These are phyloP conservation scores for Carex scoparia DNA, from an alignment of 176 grass and related monocot species.

Conservation along the genomic window DNA sequence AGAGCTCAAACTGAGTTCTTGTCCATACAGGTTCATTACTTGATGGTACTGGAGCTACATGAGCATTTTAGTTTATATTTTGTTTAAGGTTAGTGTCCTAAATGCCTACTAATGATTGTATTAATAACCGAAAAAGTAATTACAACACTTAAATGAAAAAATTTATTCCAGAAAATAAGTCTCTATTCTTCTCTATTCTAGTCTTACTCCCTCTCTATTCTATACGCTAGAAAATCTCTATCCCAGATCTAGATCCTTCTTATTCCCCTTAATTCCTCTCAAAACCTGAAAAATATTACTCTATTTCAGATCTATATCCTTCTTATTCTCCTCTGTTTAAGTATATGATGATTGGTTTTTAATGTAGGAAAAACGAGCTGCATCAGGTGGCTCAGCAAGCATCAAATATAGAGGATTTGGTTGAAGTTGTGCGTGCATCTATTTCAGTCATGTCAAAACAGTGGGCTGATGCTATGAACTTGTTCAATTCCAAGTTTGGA, in stretches of 20 bases:
- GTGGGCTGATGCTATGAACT: constrained; percentile 74
- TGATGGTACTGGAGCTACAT: not conserved
- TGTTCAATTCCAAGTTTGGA: constrained; percentile 79
- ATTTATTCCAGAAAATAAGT: too few relatives aligned
- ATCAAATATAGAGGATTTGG: constrained; percentile 93
- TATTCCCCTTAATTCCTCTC: too few relatives aligned
- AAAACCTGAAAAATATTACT: too few relatives aligned
- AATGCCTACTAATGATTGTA: too few relatives aligned
- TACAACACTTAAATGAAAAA: too few relatives aligned
- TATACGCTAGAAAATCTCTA: too few relatives aligned
- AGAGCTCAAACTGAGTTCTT: not conserved
- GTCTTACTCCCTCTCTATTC: too few relatives aligned
- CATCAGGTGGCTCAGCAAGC: constrained; percentile 97
- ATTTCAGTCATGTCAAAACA: constrained; percentile 90
- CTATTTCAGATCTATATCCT: too few relatives aligned
- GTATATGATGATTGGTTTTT: constrained; percentile 10
- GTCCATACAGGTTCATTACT: not conserved
- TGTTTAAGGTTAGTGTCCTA: too few relatives aligned
- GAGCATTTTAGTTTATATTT: not conserved
- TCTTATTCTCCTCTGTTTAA: not conserved
- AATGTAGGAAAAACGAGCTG: constrained; percentile 87
- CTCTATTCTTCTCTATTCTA: too few relatives aligned
- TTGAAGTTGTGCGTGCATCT: constrained; percentile 72
- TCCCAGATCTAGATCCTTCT: too few relatives aligned
- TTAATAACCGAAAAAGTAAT: too few relatives aligned